Conservation (phyloP, 805 yeast genomes). For the Nakazawaea anatomiae region DNA sequence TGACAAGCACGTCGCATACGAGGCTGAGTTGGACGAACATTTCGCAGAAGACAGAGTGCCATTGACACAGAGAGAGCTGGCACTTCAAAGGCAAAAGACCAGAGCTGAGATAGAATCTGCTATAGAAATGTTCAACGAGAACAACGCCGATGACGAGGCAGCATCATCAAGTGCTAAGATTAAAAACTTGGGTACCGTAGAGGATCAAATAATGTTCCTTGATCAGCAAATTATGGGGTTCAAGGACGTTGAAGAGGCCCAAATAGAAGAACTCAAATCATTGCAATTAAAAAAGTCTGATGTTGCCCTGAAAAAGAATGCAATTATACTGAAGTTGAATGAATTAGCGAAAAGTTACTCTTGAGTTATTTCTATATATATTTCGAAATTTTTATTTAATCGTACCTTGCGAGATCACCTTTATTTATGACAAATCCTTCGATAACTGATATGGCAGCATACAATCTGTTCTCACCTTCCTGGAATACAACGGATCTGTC, state of each 20-base stretch:
- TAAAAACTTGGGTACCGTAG: neutral
- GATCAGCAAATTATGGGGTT: neutral
- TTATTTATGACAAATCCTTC: slow-evolving; percentile 86
- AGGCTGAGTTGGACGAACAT: slow-evolving; percentile 17
- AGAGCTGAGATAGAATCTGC: slow-evolving; percentile 29
- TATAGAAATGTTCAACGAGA: slow-evolving; percentile 21
- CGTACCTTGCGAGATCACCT: slow-evolving; percentile 38
- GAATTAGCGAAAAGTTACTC: neutral
- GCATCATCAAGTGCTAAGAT: neutral
- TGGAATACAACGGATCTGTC: slow-evolving; percentile 81
- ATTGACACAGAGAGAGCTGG: slow-evolving; percentile 20
- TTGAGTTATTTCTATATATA: neutral
- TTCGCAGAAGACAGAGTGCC: slow-evolving; percentile 24
- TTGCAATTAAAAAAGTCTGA: neutral
- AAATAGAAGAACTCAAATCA: neutral
- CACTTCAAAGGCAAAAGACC: slow-evolving; percentile 19
- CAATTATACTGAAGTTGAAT: neutral
- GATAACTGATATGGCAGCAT: slow-evolving; percentile 92
- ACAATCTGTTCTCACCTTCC: slow-evolving; percentile 94
- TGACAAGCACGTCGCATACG: slow-evolving; percentile 12
- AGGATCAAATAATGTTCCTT: neutral
- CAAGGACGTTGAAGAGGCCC: neutral
- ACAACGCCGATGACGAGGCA: slow-evolving; percentile 10
- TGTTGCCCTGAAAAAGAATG: neutral
- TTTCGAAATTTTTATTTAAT: neutral